Evolutionary conservation across 1,139 yeast genomes (phyloP).

Genomic region (Hansenula lynferdii): DNA sequence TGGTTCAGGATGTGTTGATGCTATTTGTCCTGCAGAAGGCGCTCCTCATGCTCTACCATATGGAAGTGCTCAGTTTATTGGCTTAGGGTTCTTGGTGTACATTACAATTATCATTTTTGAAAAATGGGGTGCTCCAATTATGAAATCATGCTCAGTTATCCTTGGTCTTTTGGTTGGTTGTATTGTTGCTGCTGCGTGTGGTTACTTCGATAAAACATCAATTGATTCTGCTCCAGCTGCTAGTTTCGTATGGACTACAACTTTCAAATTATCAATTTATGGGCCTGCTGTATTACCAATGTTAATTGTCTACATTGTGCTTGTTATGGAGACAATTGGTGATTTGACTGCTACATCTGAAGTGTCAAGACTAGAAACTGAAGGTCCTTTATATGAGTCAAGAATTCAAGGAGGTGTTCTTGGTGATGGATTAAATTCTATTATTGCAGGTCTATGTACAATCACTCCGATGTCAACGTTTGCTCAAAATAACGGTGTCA

Average conservation of each 20-base stretch:
- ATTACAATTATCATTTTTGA: conserved; percentile 70
- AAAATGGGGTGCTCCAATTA: conserved; percentile 89
- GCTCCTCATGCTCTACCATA: conserved; percentile 59
- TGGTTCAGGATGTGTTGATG: conserved; percentile 66
- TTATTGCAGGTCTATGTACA: conserved; percentile 68
- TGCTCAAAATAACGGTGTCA: conserved; percentile 94
- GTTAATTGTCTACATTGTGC: conserved; percentile 71
- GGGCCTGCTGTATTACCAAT: conserved; percentile 84
- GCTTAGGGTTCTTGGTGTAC: conserved; percentile 80
- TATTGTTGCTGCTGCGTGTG: conserved; percentile 87
- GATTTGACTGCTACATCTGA: conserved; percentile 92
- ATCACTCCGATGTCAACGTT: conserved; percentile 83
- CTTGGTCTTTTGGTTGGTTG: conserved; percentile 82
- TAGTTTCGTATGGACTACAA: conserved; percentile 83
- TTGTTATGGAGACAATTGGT: conserved; percentile 75
- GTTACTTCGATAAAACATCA: conserved; percentile 57
- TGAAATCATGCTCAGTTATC: conserved; percentile 90
- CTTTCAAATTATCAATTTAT: conserved; percentile 68
- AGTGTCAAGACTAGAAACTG: conserved; percentile 78
- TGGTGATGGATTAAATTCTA: conserved; percentile 71
- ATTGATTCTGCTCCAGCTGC: conserved; percentile 76
- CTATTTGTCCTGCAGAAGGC: conserved; percentile 37
- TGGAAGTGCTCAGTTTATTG: conserved; percentile 85
- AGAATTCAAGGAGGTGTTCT: conserved; percentile 89
- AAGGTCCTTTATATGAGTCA: conserved; percentile 74